Conservation (phyloP, 2,329 filamentous ascomycete genomes). For the Diatrype stigma region DNA sequence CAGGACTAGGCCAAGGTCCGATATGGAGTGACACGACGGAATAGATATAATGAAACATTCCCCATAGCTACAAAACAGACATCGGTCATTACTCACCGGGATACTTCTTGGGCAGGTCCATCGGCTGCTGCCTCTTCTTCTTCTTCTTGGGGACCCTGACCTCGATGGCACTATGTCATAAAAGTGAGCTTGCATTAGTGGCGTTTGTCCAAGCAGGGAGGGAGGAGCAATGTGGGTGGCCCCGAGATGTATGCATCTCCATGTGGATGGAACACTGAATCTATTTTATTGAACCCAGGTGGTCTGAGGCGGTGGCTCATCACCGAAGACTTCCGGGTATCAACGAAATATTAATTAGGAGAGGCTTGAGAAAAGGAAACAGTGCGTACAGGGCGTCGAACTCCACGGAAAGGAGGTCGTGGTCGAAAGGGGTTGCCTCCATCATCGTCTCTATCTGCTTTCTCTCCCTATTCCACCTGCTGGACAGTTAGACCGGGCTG, state of each 20-base stretch:
- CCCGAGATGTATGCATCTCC: too few species aligned
- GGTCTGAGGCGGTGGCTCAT: too few species aligned
- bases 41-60: not conserved
- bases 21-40: conserved; percentile 1
- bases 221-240: not conserved
- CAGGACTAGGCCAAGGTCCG: not conserved
- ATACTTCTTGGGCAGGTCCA: conserved; percentile 26
- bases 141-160: conserved; percentile 25
- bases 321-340: too few species aligned
- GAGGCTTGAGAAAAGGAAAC: not conserved
- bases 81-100: conserved; percentile 26
- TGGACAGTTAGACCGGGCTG: not conserved
- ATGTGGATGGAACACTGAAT: too few species aligned
- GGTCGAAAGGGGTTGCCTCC: conserved; percentile 29
- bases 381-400: conserved; percentile 51
- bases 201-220: not conserved
- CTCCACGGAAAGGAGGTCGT: conserved; percentile 44
- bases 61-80: not conserved
- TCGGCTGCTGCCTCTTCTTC: conserved; percentile 8
- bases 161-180: conserved; percentile 35
- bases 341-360: too few species aligned
- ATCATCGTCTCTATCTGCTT: conserved; percentile 7
- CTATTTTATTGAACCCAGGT: too few species aligned
- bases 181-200: not conserved
- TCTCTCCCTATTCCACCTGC: not conserved